Base-by-base conservation (phyloP, 225 moss, liverwort and hornwort genomes). In the Thuidium tamariscinum region DNA sequence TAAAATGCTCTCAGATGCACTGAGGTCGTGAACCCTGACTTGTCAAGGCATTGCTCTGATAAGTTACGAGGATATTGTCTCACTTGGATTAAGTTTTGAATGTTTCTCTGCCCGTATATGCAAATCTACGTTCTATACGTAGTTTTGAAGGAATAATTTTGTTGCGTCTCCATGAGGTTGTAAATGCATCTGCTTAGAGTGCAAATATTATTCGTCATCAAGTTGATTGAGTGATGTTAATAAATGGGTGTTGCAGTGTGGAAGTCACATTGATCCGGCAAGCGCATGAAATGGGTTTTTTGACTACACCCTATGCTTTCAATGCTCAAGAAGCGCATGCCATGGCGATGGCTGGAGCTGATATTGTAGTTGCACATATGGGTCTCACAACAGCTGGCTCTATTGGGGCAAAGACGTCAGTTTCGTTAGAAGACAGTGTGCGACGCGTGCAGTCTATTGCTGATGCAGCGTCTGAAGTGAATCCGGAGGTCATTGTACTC, bases 261-360 rank as follows among this genome's bases (percentile, higher is more conserved):
- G 98, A 98, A 91, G 98, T 98, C 70, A 95, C 95, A 8, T 85
- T 98, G 95, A 97, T 98, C 78, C 94, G 95, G 85, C 93, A 94
- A 91, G 95, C 98, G 48, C 98, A 98, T 87, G 88, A 92, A 71
- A 95, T 98, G 97, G 98, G 98, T 67, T 93, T 98, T 41, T 84
- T 98, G 74, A 98, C 98, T 41, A 95, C 95, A 32, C 97, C 98
- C 2, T 98, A 98, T 85, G 93, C 92, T 70, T 98, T 97, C 86
- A 98, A 92, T 75, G 92, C 90, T 76, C 89, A 94, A 91, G 98
- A 98, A 90, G 89, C 95, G 56, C 92, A 90, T 85, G 95, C 95
- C 71, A 98, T 98, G 98, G 96, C 95, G 79, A 95, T 95, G 90
- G 98, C 96, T 83, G 98, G 97, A 73, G 96, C 98, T 84, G 97